A percentile compares a stretch with the other conserved stretches of the same genome.
Conservation (phyloP, 2,329 filamentous ascomycete species). For the Nemania bipapillata region DNA sequence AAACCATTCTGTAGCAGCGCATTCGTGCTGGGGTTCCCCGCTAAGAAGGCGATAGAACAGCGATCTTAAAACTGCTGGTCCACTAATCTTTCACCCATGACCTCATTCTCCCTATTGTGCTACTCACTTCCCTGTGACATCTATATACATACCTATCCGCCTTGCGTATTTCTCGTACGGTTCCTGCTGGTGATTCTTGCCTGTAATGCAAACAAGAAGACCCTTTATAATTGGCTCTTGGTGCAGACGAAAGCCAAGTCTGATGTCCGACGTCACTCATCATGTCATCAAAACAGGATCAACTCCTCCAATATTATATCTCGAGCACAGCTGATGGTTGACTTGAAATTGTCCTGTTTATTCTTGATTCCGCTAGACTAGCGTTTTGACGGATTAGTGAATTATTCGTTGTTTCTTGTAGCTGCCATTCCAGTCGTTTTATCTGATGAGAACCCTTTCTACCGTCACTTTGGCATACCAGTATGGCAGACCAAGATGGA, state of each 20-base stretch:
- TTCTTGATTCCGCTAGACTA: neutral
- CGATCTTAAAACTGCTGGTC: constrained; percentile 12
- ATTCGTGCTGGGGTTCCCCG: neutral
- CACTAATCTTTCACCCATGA: constrained; percentile 31
- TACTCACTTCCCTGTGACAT: constrained; percentile 26
- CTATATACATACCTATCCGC: too few relatives aligned
- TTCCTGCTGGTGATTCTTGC: constrained; percentile 7
- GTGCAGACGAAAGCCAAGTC: neutral
- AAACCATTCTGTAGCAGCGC: neutral
- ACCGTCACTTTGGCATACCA: neutral
- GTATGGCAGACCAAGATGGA: constrained; percentile 38
- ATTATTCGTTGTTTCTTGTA: neutral
- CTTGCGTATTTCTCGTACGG: constrained; percentile 10
- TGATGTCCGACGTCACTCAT: constrained; percentile 1
- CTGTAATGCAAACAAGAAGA: constrained; percentile 2
- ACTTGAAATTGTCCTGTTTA: neutral
- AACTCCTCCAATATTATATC: neutral
- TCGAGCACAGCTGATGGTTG: neutral
- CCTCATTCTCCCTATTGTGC: constrained; percentile 31
- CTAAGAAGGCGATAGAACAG: constrained; percentile 16
- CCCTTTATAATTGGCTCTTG: constrained; percentile 11
- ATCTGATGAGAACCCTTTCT: neutral
- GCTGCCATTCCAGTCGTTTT: neutral
- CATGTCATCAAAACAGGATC: constrained; percentile 14
- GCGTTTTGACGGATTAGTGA: too few relatives aligned